Percentiles rank a stretch among this genome's conserved stretches.
Evolutionary conservation across 2,329 filamentous ascomycete genomes (phyloP).

Genomic region (Scytalidium lignicola): DNA sequence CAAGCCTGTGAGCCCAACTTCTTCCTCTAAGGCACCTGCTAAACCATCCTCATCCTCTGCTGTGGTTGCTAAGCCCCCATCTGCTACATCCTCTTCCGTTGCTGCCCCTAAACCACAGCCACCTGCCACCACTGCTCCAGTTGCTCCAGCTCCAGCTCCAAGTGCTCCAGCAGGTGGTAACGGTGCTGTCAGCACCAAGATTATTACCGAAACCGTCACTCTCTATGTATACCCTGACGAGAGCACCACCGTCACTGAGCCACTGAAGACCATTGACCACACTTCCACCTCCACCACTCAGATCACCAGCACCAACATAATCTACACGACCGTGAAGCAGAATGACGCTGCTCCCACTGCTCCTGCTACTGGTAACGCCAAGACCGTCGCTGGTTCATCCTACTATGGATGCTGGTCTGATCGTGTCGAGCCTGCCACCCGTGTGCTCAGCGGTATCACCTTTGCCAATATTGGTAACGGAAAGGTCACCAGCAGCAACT

Average conservation of each 20-base stretch:
- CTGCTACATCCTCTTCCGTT: slow-evolving; percentile 3
- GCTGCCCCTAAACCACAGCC: slow-evolving; percentile 1
- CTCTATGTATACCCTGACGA: slow-evolving; percentile 3
- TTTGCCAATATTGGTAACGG: slow-evolving; percentile 35
- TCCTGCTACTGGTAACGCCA: slow-evolving; percentile 12
- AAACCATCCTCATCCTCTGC: neutral
- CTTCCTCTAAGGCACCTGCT: neutral
- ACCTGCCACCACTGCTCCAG: neutral
- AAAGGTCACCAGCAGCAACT: slow-evolving; percentile 38
- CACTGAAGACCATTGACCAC: slow-evolving; percentile 23
- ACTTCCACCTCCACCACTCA: slow-evolving; percentile 24
- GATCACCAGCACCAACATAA: slow-evolving; percentile 41
- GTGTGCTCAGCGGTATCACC: slow-evolving; percentile 34
- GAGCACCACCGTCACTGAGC: slow-evolving; percentile 4
- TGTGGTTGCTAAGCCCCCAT: neutral
- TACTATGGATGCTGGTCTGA: slow-evolving; percentile 40
- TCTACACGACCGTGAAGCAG: slow-evolving; percentile 30
- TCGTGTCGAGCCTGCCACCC: slow-evolving; percentile 24
- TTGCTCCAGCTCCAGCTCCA: neutral
- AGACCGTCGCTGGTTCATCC: slow-evolving; percentile 29
- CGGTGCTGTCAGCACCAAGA: neutral
- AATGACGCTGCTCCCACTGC: slow-evolving; percentile 18
- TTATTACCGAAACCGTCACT: slow-evolving; percentile 6
- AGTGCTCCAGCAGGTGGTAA: neutral
- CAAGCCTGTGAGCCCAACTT: too few relatives aligned